Conservation (phyloP, 345 rosid genomes). For the Brassica carinata region DNA sequence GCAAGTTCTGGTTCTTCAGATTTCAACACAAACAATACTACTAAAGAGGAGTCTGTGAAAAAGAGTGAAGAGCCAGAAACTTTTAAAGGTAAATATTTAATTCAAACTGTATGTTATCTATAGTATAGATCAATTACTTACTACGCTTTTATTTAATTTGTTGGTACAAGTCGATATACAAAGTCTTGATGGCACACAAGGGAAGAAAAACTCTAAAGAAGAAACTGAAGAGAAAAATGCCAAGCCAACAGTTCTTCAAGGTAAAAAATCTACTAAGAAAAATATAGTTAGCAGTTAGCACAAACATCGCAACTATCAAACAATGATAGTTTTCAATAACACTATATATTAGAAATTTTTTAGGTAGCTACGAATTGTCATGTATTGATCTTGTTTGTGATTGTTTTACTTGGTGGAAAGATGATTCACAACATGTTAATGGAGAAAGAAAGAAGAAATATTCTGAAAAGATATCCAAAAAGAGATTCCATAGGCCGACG, state of each 20-base stretch:
- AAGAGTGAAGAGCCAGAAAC: constrained; percentile 1
- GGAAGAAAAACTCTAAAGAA: not conserved
- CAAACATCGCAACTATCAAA: too few species aligned
- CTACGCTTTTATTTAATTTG: not conserved
- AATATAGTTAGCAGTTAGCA: too few species aligned
- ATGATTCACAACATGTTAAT: not conserved
- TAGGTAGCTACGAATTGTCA: not conserved
- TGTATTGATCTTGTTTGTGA: not conserved
- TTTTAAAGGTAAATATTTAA: not conserved
- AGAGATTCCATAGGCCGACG: constrained; percentile 16
- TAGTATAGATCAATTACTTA: not conserved
- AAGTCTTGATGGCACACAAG: not conserved
- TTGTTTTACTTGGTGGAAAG: constrained; percentile 1
- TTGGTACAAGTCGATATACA: not conserved
- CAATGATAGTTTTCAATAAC: not conserved
- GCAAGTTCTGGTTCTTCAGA: not conserved
- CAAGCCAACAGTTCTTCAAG: not conserved
- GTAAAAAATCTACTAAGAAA: not conserved
- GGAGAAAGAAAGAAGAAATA: not conserved
- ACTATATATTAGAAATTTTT: too few species aligned
- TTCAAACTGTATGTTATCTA: not conserved
- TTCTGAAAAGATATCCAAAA: not conserved
- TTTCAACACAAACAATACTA: not conserved
- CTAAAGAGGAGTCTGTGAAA: not conserved
- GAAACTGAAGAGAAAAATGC: not conserved